Evolutionary conservation across 2,329 filamentous ascomycete genomes (phyloP).

Genomic region (Aphanoascus verrucosus): DNA sequence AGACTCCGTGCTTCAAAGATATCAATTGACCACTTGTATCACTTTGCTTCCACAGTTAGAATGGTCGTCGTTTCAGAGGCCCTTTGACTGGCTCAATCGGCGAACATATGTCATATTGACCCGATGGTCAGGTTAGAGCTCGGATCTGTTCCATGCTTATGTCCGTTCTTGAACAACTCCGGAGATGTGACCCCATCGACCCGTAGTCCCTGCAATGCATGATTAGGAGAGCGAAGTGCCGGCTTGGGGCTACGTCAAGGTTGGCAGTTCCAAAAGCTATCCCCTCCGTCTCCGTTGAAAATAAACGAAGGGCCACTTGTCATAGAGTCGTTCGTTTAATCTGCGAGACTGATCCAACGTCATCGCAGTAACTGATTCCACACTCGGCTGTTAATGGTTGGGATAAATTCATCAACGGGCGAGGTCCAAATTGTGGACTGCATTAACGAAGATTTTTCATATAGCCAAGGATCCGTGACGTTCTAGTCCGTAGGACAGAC

Average conservation of each 20-base stretch:
- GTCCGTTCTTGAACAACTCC: background rate
- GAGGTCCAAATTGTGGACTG: too few species aligned
- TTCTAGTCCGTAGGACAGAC: too few species aligned
- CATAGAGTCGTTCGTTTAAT: background rate
- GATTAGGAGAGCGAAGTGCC: too few species aligned
- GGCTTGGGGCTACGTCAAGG: background rate
- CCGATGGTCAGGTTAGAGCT: background rate
- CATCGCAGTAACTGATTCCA: background rate
- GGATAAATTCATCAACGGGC: too few species aligned
- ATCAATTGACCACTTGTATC: background rate
- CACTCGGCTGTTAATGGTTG: background rate
- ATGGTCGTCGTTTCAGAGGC: background rate
- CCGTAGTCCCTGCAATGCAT: background rate
- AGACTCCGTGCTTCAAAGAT: background rate
- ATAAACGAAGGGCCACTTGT: conserved; percentile 2
- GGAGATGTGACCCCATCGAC: background rate
- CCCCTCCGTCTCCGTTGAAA: background rate
- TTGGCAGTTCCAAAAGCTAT: background rate
- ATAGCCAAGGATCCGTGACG: too few species aligned
- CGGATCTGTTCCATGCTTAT: background rate
- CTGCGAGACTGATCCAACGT: background rate
- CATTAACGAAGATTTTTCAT: too few species aligned
- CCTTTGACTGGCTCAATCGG: background rate
- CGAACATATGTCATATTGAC: background rate
- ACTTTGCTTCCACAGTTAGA: too few species aligned